Conservation (phyloP, 2,329 filamentous ascomycete genomes). For the Aschersonia sp. region DNA sequence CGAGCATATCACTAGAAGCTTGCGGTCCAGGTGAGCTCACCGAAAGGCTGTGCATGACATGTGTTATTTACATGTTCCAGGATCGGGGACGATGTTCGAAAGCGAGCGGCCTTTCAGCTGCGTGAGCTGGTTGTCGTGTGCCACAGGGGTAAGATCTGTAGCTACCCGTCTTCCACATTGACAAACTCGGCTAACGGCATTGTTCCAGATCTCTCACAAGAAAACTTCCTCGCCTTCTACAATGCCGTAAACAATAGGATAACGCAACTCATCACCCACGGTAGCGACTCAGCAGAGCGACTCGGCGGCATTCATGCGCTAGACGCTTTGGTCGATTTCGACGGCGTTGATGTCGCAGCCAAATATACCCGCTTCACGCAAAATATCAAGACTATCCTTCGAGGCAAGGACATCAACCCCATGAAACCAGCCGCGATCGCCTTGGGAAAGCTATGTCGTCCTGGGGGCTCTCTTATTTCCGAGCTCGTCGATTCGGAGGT, state of each 20-base stretch:
- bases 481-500: conserved; percentile 95
- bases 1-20: conserved; percentile 37
- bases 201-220: conserved; percentile 54
- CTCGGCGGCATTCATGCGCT: conserved; percentile 86
- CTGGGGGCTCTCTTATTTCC: conserved; percentile 84
- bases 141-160: conserved; percentile 31
- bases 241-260: conserved; percentile 41
- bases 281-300: conserved; percentile 74
- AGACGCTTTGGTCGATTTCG: conserved; percentile 88
- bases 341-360: conserved; percentile 80
- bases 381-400: conserved; percentile 73
- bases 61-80: conserved; percentile 11
- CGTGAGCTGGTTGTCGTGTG: conserved; percentile 39
- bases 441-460: conserved; percentile 77
- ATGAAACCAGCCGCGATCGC: conserved; percentile 85
- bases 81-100: conserved; percentile 31
- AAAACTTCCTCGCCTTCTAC: conserved; percentile 55
- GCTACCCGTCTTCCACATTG: not conserved
- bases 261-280: conserved; percentile 61
- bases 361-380: conserved; percentile 93
- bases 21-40: conserved; percentile 35
- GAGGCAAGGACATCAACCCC: conserved; percentile 79
- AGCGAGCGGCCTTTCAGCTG: conserved; percentile 37
- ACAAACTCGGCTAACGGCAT: not conserved
- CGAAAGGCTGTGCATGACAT: not conserved